Evolutionary conservation across 2,329 filamentous ascomycete genomes (phyloP), one percentile per base, ranked within the genome.

Genomic region (Diaporthe vexans): DNA sequence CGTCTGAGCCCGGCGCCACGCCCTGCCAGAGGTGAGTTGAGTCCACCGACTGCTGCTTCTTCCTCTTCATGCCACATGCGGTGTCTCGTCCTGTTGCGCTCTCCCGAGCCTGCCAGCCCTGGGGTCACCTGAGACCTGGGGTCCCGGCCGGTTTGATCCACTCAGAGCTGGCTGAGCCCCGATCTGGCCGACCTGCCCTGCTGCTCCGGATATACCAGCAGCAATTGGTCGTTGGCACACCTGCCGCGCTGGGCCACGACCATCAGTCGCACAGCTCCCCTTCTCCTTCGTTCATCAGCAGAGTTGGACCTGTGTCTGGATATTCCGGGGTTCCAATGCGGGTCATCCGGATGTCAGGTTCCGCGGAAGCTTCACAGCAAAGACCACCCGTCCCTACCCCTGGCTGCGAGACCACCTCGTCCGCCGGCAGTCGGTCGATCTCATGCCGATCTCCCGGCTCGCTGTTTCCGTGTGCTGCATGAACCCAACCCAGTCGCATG

Each of bases 1-100:
- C 65, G 26, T 76, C 75, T 24, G 75, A 76, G 54, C 75, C 75
- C 10, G 75, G 75, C 13, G 75, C 75, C 24, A 71, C 68, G n/a
- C 75, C 75, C 11, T 76, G 75, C 54, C 75, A 76, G 33, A 70
- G 75, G 75, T 75, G 24, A 69, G 75, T 71, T 40, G 37, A 40
- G n/a, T n/a, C 37, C 5, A 46, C 15, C 15, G 43, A 19, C 15
- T 17, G 17, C 43, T 46, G 19, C 43, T 46, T 19, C 43, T 7
- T 19, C 43, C 3, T 46, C 17, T 46, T n/a, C n/a, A n/a, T n/a
- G n/a, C n/a, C n/a, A n/a, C 37, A 40, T 13, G 4, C 37, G 11
- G 37, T 40, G 37, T 51, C 54, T 73, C 35, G 29, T 43, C 35
- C 21, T 43, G 26, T 33, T 24, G 15, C 43, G 21, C 35, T 37